Percentiles rank a stretch among this genome's conserved stretches.
phyloP scores from a whole-genome alignment of 2,329 filamentous ascomycete genomes.

The Xylariomycetidae sp. region DNA sequence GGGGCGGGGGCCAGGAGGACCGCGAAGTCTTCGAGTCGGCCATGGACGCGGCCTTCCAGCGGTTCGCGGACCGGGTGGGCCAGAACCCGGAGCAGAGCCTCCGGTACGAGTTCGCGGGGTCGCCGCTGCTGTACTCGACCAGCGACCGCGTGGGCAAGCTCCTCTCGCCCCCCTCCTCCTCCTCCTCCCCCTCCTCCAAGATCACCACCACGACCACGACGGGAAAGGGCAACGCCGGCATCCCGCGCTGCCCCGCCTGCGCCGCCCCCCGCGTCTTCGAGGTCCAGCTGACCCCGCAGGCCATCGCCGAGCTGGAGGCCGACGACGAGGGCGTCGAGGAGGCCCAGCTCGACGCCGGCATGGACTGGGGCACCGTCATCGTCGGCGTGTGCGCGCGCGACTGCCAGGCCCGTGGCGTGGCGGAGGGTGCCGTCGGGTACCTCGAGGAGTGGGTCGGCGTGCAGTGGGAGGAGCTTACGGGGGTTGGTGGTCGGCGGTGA shows the following conservation, averaged over 20 bases:
- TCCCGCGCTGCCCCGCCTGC: conserved; percentile 75
- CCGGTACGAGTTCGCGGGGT: conserved; percentile 69
- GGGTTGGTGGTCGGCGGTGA: conserved; percentile 5
- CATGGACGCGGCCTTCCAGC: conserved; percentile 69
- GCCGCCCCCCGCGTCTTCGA: conserved; percentile 75
- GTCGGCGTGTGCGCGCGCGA: conserved; percentile 78
- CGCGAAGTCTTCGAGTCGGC: conserved; percentile 66
- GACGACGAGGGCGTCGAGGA: not conserved
- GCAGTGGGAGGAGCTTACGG: conserved; percentile 79
- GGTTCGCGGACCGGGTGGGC: conserved; percentile 67
- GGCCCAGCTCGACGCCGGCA: conserved; percentile 37
- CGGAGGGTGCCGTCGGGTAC: conserved; percentile 64
- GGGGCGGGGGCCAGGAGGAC: conserved; percentile 50
- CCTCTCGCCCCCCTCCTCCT: conserved; percentile 32
- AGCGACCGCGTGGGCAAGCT: conserved; percentile 66
- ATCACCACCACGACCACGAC: too few species aligned
- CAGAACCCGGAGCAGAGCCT: conserved; percentile 82
- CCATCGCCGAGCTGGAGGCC: conserved; percentile 78
- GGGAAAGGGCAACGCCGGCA: conserved; percentile 36
- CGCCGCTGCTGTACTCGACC: conserved; percentile 74
- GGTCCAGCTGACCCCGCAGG: conserved; percentile 84
- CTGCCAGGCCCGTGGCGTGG: conserved; percentile 57
- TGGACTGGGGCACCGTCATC: conserved; percentile 97
- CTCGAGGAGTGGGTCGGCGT: conserved; percentile 96
- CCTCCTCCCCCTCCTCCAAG: not conserved